Percentiles rank a stretch among this genome's conserved stretches.
phyloP scores from a whole-genome alignment of 1,139 yeast species.

The Pichia sp. region DNA sequence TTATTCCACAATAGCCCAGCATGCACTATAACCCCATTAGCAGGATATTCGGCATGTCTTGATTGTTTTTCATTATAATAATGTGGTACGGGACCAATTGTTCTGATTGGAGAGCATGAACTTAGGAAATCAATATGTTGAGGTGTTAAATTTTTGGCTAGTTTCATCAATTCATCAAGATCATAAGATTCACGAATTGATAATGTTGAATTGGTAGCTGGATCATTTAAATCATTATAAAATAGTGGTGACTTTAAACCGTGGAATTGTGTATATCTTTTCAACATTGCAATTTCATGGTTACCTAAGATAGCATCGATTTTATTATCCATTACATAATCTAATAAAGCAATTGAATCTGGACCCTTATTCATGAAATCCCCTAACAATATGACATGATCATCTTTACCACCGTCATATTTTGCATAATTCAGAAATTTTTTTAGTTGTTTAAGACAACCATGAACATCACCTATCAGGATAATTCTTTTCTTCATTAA shows the following conservation, averaged over 20 bases:
- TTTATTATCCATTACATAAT: constrained; percentile 53
- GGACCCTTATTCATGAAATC: constrained; percentile 86
- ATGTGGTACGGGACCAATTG: constrained; percentile 55
- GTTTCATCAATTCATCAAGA: constrained; percentile 50
- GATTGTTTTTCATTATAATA: constrained; percentile 19
- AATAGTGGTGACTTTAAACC: constrained; percentile 33
- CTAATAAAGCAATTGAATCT: constrained; percentile 61
- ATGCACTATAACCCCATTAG: constrained; percentile 65
- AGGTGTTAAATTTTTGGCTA: constrained; percentile 56
- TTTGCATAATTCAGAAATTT: constrained; percentile 43
- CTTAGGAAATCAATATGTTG: constrained; percentile 54
- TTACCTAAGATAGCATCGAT: constrained; percentile 81
- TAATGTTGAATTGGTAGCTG: constrained; percentile 8
- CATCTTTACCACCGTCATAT: constrained; percentile 38
- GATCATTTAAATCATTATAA: constrained; percentile 13
- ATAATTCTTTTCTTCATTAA: constrained; percentile 40
- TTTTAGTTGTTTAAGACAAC: constrained; percentile 52
- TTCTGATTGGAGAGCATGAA: constrained; percentile 56
- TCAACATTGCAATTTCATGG: constrained; percentile 67
- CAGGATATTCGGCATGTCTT: constrained; percentile 22
- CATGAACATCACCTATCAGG: constrained; percentile 85
- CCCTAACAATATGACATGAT: constrained; percentile 68
- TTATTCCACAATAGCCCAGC: constrained; percentile 68
- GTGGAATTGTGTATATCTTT: constrained; percentile 55
- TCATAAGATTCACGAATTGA: constrained; percentile 25